Evolutionary conservation across 1,139 yeast genomes (phyloP).

Genomic region (Blastobotrys raffinosifermentans): DNA sequence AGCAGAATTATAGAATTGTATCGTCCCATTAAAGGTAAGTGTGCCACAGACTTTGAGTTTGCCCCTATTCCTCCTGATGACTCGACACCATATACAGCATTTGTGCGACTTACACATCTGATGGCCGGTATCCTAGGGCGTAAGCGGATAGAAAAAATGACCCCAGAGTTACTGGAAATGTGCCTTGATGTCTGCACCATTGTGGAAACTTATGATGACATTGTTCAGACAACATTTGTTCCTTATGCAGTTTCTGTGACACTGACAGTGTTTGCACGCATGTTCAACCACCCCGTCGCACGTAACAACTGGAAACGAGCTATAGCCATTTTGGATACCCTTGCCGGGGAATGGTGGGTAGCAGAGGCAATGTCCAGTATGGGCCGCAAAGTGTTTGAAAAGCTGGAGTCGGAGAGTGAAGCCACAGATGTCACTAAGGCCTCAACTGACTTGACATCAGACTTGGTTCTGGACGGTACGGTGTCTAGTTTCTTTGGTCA

Average conservation of each 20-base stretch:
- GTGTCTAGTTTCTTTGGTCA: slow-evolving; percentile 21
- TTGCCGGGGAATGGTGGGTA: slow-evolving; percentile 26
- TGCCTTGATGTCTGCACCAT: slow-evolving; percentile 22
- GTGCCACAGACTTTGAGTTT: slow-evolving; percentile 8
- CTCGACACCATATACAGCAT: slow-evolving; percentile 14
- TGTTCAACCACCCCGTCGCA: slow-evolving; percentile 7
- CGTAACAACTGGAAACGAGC: slow-evolving; percentile 24
- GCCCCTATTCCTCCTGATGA: slow-evolving; percentile 11
- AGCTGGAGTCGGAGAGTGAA: slow-evolving; percentile 19
- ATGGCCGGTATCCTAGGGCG: slow-evolving; percentile 21
- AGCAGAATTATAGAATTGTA: slow-evolving; percentile 32
- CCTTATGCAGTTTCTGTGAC: slow-evolving; percentile 29
- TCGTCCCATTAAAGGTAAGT: slow-evolving; percentile 26
- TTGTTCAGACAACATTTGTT: slow-evolving; percentile 26
- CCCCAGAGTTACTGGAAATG: slow-evolving; percentile 16
- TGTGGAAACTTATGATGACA: slow-evolving; percentile 18
- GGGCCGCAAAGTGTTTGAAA: slow-evolving; percentile 25
- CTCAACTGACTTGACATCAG: slow-evolving; percentile 1
- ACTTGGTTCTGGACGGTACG: slow-evolving; percentile 15
- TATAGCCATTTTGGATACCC: slow-evolving; percentile 19
- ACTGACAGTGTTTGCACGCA: slow-evolving; percentile 23
- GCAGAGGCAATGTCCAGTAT: slow-evolving; percentile 28
- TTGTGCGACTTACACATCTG: slow-evolving; percentile 19
- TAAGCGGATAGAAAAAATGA: slow-evolving; percentile 19
- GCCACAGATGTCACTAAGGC: slow-evolving; percentile 1